phyloP scores from a whole-genome alignment of 1,284 basidiomycete species.

The Porodaedalea pini region DNA sequence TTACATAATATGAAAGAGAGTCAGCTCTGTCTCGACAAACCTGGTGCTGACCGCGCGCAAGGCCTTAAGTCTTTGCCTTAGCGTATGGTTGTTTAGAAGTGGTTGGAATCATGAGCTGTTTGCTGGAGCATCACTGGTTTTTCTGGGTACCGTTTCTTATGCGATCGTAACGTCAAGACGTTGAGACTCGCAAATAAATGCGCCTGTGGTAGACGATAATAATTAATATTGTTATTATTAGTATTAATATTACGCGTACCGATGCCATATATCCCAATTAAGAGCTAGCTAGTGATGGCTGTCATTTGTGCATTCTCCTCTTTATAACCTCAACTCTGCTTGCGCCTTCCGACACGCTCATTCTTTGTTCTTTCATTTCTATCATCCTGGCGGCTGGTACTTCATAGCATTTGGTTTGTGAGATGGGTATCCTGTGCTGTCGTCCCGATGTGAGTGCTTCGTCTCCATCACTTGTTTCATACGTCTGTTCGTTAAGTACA shows the following conservation, averaged over 20 bases:
- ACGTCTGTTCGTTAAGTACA: conserved; percentile 5
- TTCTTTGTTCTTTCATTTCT: not conserved
- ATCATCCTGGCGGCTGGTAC: not conserved
- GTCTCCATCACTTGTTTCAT: conserved; percentile 8
- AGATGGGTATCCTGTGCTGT: conserved; percentile 83
- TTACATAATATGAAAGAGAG: conserved; percentile 41
- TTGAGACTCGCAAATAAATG: too few species aligned
- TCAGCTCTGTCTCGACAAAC: conserved; percentile 71
- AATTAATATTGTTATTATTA: not conserved
- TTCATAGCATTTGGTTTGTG: conserved; percentile 5
- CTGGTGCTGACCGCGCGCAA: conserved; percentile 69
- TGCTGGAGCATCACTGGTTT: conserved; percentile 61
- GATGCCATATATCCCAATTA: not conserved
- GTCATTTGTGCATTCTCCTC: not conserved
- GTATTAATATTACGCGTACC: not conserved
- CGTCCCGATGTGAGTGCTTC: conserved; percentile 59
- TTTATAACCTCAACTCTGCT: not conserved
- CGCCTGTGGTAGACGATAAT: too few species aligned
- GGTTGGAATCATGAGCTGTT: conserved; percentile 62
- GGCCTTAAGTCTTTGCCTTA: conserved; percentile 66
- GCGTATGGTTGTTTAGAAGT: conserved; percentile 73
- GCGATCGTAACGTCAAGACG: conserved; percentile 4
- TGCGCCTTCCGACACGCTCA: not conserved
- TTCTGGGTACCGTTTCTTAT: conserved; percentile 58
- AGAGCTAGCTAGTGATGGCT: not conserved